Evolutionary conservation across 202 grass and related monocot species (phyloP), one percentile per base, ranked within the genome.

Genomic region (Panicum virgatum): DNA sequence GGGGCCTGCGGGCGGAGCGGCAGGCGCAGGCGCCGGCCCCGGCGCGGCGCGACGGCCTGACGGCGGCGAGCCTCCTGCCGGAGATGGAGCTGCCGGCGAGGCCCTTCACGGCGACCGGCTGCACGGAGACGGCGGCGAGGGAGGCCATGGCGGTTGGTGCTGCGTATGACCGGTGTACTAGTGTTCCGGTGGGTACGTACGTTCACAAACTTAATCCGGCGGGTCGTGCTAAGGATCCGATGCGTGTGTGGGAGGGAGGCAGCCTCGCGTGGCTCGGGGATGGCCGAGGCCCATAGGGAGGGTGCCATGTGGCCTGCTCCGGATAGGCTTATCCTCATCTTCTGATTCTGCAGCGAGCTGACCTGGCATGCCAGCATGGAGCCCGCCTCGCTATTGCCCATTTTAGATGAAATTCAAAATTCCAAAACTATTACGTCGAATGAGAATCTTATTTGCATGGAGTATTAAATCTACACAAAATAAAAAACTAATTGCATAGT

Each of bases 11-110:
- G 80, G 18, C 82, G 79, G 87, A 58, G 80, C 89, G 89, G 34
- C 69, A 78, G 5, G 78, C 20, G n/a, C n/a, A n/a, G n/a, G n/a
- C n/a, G n/a, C n/a, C n/a, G n/a, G n/a, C n/a, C n/a, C n/a, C n/a
- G 29, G 75, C 62, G 48, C 80, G 73, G 75, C 86, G 51, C 62
- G 75, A 56, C 7, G 88, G 84, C 88, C 84, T 84, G 77, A 86
- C 73, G 83, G 83, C 73, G 62, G 85, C 56, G 80, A 99, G 91
- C 76, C 76, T 89, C 83, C 83, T 81, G 70, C 91, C 96, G 80
- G 84, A 85, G 63, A 98, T 89, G 88, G 88, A 88, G 89, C 96
- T 95, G 65, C 96, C 93, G 9, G 81, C 78, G 62, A 99, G 96
- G 81, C 96, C 93, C 82, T 88, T 92, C 64, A 92, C 85, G 70